Evolutionary conservation across 2,329 filamentous ascomycete species (phyloP).

Genomic region (Scytalidium sp.): DNA sequence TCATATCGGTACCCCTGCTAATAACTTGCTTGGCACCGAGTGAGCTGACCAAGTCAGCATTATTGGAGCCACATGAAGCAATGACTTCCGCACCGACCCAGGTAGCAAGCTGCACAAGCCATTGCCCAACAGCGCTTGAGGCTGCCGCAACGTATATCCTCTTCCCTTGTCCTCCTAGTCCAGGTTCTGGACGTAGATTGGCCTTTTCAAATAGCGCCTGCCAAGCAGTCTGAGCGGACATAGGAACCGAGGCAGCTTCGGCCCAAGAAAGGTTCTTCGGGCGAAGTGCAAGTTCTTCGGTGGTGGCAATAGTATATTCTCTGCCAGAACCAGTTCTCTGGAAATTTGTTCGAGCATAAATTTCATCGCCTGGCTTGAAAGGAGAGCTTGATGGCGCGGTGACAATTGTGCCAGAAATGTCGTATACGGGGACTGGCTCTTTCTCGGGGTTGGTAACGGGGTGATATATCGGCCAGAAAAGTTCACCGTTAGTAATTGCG

Average conservation of each 20-base stretch:
- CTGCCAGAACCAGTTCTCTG: conserved; percentile 32
- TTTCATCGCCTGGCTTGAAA: conserved; percentile 35
- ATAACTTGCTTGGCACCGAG: conserved; percentile 39
- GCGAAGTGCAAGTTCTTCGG: conserved; percentile 33
- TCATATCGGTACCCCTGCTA: conserved; percentile 28
- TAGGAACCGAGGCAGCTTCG: conserved; percentile 34
- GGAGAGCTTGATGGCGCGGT: conserved; percentile 29
- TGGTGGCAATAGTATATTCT: conserved; percentile 32
- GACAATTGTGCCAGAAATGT: conserved; percentile 38
- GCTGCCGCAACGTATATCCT: conserved; percentile 41
- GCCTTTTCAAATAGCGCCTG: conserved; percentile 40
- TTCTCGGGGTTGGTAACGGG: conserved; percentile 17
- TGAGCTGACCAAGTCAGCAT: conserved; percentile 33
- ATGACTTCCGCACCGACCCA: conserved; percentile 35
- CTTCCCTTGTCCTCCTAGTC: conserved; percentile 27
- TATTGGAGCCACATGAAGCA: conserved; percentile 35
- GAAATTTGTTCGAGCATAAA: conserved; percentile 35
- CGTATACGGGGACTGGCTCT: conserved; percentile 35
- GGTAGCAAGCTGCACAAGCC: conserved; percentile 39
- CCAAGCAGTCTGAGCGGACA: conserved; percentile 39
- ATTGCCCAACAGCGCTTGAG: conserved; percentile 41
- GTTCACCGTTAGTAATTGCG: conserved; percentile 38
- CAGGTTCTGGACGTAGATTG: conserved; percentile 18
- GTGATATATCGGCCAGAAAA: conserved; percentile 37
- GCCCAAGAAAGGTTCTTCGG: conserved; percentile 33